A percentile compares a stretch with the other conserved stretches of the same genome.
These are phyloP conservation scores for Termitomyces sp. DNA, from an alignment of 768 basidiomycete genomes.

Conservation along the genomic window DNA sequence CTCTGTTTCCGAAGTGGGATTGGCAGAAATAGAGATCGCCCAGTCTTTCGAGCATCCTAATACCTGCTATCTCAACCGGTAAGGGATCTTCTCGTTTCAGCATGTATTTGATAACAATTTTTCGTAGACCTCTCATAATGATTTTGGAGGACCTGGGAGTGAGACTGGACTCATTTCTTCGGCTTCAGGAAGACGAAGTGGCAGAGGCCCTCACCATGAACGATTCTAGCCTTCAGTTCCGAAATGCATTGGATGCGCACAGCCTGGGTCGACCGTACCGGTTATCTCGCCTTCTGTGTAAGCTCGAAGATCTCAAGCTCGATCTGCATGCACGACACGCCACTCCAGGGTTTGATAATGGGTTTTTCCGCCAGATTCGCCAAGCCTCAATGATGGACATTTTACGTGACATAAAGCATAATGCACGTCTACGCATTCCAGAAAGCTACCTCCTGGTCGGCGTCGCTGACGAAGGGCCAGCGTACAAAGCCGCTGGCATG, in stretches of 20 bases:
- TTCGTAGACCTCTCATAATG: constrained; percentile 63
- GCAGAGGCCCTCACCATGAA: constrained; percentile 54
- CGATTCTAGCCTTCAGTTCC: constrained; percentile 46
- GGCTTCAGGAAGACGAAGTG: constrained; percentile 57
- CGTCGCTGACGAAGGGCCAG: constrained; percentile 77
- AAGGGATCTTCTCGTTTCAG: constrained; percentile 2
- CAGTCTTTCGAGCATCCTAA: constrained; percentile 56
- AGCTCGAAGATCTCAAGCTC: constrained; percentile 42
- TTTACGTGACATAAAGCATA: constrained; percentile 69
- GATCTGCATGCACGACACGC: constrained; percentile 34
- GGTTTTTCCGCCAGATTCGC: constrained; percentile 55
- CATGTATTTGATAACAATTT: not conserved
- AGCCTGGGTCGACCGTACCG: constrained; percentile 39
- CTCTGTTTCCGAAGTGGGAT: constrained; percentile 36
- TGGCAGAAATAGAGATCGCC: constrained; percentile 72
- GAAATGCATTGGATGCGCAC: constrained; percentile 43
- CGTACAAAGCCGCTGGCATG: constrained; percentile 44
- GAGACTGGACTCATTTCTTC: constrained; percentile 46
- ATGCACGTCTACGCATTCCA: constrained; percentile 68
- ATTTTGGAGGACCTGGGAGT: constrained; percentile 75
- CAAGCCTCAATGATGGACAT: constrained; percentile 58
- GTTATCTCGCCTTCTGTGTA: constrained; percentile 45
- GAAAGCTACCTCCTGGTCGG: constrained; percentile 70
- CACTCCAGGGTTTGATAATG: constrained; percentile 38
- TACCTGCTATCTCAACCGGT: constrained; percentile 71